Evolutionary conservation across 805 yeast species (phyloP), one percentile per base, ranked within the genome.

Genomic region (Candida multigemmis): DNA sequence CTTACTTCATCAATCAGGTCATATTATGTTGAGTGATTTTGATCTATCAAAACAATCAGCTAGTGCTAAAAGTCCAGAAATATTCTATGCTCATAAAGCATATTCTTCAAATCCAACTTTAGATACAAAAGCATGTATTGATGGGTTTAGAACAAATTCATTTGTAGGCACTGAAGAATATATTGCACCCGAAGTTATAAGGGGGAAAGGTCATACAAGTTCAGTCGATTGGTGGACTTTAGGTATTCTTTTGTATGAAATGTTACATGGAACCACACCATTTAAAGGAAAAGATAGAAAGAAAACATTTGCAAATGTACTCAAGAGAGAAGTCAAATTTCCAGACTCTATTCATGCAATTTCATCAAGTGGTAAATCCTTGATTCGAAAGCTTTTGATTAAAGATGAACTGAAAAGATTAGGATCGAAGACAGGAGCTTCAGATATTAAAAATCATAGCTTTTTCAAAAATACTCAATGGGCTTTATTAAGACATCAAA

Each of bases 161-260:
- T 91, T 91, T 63, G 99, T 91, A 19, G 99, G 99, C 2, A 91
- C 99, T 0, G 99, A 91, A 48, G 99, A 91, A 49, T 91, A 91
- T 51, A 86, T 91, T 44, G 97, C 99, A 0, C 99, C 99, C 0
- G 99, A 91, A 46, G 98, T 91, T 4, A 91, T 91, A 29, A 65
- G 91, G 50, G 97, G 97, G 2, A 83, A 87, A 41, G 98, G 98
- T 2, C 99, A 91, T 44, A 89, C 97, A 1, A 79, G 89, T 6
- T 96, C 97, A 0, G 98, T 91, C 11, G 99, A 91, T 53, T 91
- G 98, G 98, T 91, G 99, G 99, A 91, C 98, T 0, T 60, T 91
- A 38, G 99, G 99, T 3, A 86, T 91, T 12, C 67, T 91, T 42
- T 62, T 86, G 14, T 93, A 75, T 53, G 99, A 91, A 48, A 91